Base-by-base conservation (phyloP, 192 early-diverging fungal species). In the Podila horticola region DNA sequence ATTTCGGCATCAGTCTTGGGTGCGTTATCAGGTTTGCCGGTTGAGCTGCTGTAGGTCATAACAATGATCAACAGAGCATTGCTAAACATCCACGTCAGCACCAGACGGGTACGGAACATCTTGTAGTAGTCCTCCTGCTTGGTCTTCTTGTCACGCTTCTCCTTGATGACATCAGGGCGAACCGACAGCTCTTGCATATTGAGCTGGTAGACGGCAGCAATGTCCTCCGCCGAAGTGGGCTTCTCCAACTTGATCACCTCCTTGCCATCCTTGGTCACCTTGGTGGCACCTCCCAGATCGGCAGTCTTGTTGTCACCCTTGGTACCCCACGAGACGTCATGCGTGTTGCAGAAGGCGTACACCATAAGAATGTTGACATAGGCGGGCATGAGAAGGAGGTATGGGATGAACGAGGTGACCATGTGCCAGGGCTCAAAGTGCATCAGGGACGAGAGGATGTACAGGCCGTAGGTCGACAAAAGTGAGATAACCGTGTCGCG, bases 311-410 rank as follows among this genome's bases (percentile, higher is more conserved):
- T 95, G 86, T 94, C 94, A 72, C 95, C 94, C 86, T 97, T 97
- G 22, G 95, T 97, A 50, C 95, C 96, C 96, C 95, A 97, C 1
- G 94, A 93, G 66, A 97, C 94, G 71, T 97, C 96, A 85, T 97
- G 95, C 0, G 94, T 92, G 89, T 97, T 97, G 70, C 93, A 95
- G 85, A 96, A 97, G 9, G 96, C 94, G 58, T 96, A 97, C 22
- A 97, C 93, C 90, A 91, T 95, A 50, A 98, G 82, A 82, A 98
- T 96, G 86, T 97, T 98, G 72, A 94, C 88, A 61, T 93, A 98
- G 34, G 92, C 91, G 20, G 96, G 96, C 71, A 96, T 84, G 70
- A 95, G 87, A 68, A 95, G 83, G 75, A 95, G 85, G 88, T 98
- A 98, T 84, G 96, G 94, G 34, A 95, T 5, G 65, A 97, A 92